A percentile compares a stretch with the other conserved stretches of the same genome.
Evolutionary conservation across 352 stramenopile species (phyloP).

Genomic region (Phytophthora citrophthora): DNA sequence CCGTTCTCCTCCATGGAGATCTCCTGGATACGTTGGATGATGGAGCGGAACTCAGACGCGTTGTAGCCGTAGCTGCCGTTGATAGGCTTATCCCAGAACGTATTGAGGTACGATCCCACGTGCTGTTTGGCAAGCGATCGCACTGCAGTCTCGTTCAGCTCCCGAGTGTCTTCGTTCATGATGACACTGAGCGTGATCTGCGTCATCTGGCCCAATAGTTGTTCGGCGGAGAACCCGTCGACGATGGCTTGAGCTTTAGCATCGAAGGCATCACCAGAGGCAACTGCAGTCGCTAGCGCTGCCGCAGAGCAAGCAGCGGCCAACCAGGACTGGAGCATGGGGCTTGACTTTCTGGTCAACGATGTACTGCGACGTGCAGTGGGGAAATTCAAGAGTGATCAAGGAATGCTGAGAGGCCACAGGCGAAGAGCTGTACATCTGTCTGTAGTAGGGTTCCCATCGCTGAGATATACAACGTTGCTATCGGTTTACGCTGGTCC

Average conservation of each 20-base stretch:
- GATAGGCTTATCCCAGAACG: constrained; percentile 45
- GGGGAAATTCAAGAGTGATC: constrained; percentile 11
- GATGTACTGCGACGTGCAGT: constrained; percentile 13
- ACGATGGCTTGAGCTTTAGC: constrained; percentile 38
- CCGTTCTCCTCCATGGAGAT: constrained; percentile 56
- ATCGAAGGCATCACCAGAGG: constrained; percentile 14
- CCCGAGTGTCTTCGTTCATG: constrained; percentile 33
- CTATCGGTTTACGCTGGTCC: too few species aligned
- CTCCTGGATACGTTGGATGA: constrained; percentile 76
- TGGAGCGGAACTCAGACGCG: constrained; percentile 63
- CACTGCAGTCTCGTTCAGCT: constrained; percentile 61
- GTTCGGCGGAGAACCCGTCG: constrained; percentile 21
- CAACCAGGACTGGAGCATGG: constrained; percentile 22
- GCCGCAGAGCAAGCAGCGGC: constrained; percentile 1
- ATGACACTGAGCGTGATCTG: constrained; percentile 75
- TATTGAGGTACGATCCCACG: constrained; percentile 90
- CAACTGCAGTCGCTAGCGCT: constrained; percentile 3
- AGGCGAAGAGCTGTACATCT: too few species aligned
- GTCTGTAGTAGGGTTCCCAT: too few species aligned
- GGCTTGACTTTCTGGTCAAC: background rate
- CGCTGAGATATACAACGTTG: too few species aligned
- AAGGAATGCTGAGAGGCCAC: too few species aligned
- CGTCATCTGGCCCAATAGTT: constrained; percentile 86
- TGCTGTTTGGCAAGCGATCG: constrained; percentile 65
- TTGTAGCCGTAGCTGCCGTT: constrained; percentile 50